A percentile compares a stretch with the other conserved stretches of the same genome.
phyloP scores from a whole-genome alignment of 2,329 filamentous ascomycete species.

The Scedosporium minutisporum region DNA sequence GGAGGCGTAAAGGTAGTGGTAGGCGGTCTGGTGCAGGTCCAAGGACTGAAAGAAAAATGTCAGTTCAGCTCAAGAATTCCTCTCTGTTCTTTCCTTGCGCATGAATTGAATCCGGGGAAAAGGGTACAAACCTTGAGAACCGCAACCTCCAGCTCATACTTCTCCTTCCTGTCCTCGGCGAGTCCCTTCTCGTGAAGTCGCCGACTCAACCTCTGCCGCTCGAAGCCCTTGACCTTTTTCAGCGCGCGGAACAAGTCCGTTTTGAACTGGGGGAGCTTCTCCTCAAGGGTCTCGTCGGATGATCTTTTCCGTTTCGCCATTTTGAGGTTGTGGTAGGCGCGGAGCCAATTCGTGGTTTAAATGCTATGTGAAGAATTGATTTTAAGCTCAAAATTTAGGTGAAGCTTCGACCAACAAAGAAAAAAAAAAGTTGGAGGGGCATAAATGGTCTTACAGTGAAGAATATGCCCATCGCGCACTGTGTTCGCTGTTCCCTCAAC shows the following conservation, averaged over 20 bases:
- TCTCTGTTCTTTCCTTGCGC: too few relatives aligned
- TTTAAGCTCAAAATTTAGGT: neutral
- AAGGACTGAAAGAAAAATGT: constrained; percentile 33
- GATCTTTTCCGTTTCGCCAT: constrained; percentile 53
- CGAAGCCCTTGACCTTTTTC: constrained; percentile 65
- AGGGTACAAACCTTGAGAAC: constrained; percentile 38
- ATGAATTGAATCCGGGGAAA: neutral
- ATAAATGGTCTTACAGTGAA: neutral
- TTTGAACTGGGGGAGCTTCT: constrained; percentile 43
- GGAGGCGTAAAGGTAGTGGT: constrained; percentile 44
- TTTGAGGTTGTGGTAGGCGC: neutral
- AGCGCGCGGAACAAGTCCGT: constrained; percentile 57
- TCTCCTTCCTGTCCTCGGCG: constrained; percentile 38
- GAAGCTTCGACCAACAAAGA: neutral
- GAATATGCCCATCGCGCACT: neutral
- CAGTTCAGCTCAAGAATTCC: neutral
- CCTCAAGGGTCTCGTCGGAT: constrained; percentile 32
- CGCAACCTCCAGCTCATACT: constrained; percentile 52
- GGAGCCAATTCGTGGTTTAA: neutral
- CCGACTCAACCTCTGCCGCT: constrained; percentile 66
- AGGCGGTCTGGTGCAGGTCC: constrained; percentile 47
- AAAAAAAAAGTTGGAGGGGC: neutral
- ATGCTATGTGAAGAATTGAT: neutral
- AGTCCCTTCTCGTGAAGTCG: constrained; percentile 38
- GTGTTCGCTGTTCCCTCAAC: neutral